Evolutionary conservation across 345 rosid species (phyloP), one percentile per base, ranked within the genome.

Genomic region (Citrus trifoliata): DNA sequence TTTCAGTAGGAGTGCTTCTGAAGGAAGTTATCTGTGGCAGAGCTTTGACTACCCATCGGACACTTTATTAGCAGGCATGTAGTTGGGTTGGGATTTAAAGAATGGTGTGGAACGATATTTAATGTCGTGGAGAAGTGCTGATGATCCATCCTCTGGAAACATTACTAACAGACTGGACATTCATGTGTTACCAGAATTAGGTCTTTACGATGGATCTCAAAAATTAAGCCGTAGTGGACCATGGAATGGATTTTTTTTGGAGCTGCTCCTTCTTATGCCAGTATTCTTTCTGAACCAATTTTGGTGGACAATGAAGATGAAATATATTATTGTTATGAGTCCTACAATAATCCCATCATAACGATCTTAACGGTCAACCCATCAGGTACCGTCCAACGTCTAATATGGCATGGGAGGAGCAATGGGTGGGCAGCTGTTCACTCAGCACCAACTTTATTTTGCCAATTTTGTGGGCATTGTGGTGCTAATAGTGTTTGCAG

Each of bases 201-300:
- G 80, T 19, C 22, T 86, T 2, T 19, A 4, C 53, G 76, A 33
- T 9, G 75, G 81, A 38, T 25, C n/a, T 6, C 21, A 1, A 28
- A 32, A 13, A 22, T n/a, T 12, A 3, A 85, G 51, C 18, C 46
- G 89, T 2, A 66, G 71, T 0, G 89, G 90, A 24, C 77, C 86
- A 13, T 86, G 86, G 89, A 86, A 85, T 76, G 90, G 86, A 33
- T 18, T 40, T 2, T 56, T 61, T 88, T 83, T 22, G 78, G 80
- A 25, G 89, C 86, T 24, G 53, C 40, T 0, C 89, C 84, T 9
- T 38, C 56, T 2, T 68, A 76, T 35, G 40, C 40, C 35, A 19
- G 8, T 10, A 18, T 33, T 10, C 73, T 14, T 61, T 38, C 48
- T 79, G 1, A 75, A 53, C 16, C 81, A 75, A 42, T 21, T 40